Base-by-base conservation (phyloP, 2,329 filamentous ascomycete species). In the Annulohypoxylon truncatum region DNA sequence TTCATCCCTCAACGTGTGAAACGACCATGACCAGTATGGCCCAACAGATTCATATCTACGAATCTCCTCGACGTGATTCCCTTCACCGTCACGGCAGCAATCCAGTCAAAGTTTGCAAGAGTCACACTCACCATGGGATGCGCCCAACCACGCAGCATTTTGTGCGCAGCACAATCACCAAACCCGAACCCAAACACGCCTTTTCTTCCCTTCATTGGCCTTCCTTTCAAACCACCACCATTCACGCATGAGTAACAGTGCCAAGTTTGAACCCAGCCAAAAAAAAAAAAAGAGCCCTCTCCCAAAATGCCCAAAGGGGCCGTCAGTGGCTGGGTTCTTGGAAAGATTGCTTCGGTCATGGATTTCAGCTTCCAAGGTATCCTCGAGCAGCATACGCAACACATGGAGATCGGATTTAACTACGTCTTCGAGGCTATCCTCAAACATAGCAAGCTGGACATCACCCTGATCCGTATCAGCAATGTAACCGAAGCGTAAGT, bases 401-500 rank as follows among this genome's bases (percentile, higher is more conserved):
- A 72, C 20, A 76, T 74, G 74, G 67, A 74, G 9, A 29, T 33
- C 42, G 71, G 67, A 50, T 71, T 76, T 31, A 66, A 67, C 42
- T 52, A 61, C 7, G 51, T 72, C 31, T 52, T 72, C 38, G 66
- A 68, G 13, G 64, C 56, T 22, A 60, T 76, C 38, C 31, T 73
- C 5, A 59, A 57, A 13, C 46, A 67, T 24, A 74, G 73, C 69
- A 65, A 69, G 48, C 33, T 76, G 18, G 59, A 51, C 10, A 66
- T 75, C 24, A 57, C 57, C 5, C 29, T 71, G 51, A 71, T 76
- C 18, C 73, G 74, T 15, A 75, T 76, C 60, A 71, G 61, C 61
- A 69, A 55, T 70, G 67, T 77, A 18, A 73, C 73, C 29, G 71
- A 76, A 64, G 67, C 74, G 75, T 74, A 73, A 69, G 71, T 67